Evolutionary conservation across 2,329 filamentous ascomycete species (phyloP).

Genomic region (Bipolaris bicolor): DNA sequence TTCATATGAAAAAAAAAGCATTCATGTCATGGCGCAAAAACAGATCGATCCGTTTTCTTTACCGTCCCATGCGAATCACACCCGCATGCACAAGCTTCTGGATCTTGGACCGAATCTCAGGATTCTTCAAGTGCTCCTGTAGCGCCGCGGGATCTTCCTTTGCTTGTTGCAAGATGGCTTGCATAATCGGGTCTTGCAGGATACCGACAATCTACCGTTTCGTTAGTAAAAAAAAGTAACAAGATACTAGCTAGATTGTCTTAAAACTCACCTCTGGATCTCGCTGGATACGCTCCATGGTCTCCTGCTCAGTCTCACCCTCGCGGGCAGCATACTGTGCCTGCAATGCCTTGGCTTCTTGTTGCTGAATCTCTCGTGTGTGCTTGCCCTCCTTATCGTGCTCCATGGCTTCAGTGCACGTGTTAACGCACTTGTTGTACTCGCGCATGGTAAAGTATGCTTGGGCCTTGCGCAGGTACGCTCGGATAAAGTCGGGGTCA

Average conservation of each 20-base stretch:
- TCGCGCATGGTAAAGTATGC: constrained; percentile 97
- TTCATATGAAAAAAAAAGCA: background rate
- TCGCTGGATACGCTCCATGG: constrained; percentile 84
- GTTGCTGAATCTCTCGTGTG: constrained; percentile 87
- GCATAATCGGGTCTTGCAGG: constrained; percentile 96
- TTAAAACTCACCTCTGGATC: constrained; percentile 79
- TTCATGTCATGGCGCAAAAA: background rate
- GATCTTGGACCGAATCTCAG: constrained; percentile 82
- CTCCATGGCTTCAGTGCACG: constrained; percentile 78
- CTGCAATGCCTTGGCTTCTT: constrained; percentile 88
- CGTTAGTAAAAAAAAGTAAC: constrained; percentile 28
- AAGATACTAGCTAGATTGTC: background rate
- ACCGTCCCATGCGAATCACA: constrained; percentile 79
- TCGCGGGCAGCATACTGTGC: constrained; percentile 90
- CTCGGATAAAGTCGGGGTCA: constrained; percentile 90
- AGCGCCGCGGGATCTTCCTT: constrained; percentile 91
- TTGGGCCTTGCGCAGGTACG: constrained; percentile 95
- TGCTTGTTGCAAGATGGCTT: constrained; percentile 94
- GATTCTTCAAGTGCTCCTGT: constrained; percentile 97
- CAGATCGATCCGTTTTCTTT: background rate
- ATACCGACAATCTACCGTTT: constrained; percentile 76
- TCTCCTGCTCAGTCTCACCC: constrained; percentile 96
- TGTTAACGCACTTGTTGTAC: constrained; percentile 92
- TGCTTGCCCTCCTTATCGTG: constrained; percentile 83
- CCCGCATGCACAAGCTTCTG: constrained; percentile 94